phyloP scores from a whole-genome alignment of 2,329 filamentous ascomycete species.

The Pseudogymnoascus sp. region DNA sequence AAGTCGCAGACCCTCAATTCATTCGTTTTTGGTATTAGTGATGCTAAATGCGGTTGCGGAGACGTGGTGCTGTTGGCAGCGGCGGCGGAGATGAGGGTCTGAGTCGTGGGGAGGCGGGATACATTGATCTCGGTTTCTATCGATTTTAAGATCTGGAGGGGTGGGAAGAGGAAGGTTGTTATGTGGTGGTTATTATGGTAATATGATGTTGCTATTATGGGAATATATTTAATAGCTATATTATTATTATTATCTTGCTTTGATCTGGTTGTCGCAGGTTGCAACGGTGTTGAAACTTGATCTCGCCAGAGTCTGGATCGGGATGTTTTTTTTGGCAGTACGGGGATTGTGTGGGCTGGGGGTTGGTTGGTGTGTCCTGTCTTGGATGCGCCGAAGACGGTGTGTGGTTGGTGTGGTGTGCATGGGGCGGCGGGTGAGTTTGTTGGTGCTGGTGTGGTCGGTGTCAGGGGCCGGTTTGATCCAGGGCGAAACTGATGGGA shows the following conservation, averaged over 20 bases:
- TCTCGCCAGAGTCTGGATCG: too few species aligned
- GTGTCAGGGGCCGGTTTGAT: background rate
- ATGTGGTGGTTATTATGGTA: background rate
- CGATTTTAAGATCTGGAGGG: background rate
- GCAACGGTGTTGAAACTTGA: background rate
- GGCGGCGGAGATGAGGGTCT: background rate
- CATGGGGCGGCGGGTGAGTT: background rate
- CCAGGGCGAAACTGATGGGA: background rate
- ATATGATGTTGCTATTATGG: background rate
- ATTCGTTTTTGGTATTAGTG: background rate
- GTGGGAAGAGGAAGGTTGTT: background rate
- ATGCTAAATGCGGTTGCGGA: background rate
- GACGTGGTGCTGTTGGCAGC: background rate
- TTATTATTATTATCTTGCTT: background rate
- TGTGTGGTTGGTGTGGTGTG: too few species aligned
- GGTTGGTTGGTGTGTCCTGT: background rate
- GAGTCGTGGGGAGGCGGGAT: background rate
- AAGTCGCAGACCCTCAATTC: background rate
- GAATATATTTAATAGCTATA: too few species aligned
- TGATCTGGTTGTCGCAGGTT: background rate
- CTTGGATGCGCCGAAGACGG: background rate
- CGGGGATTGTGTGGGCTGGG: too few species aligned
- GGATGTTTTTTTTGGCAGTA: too few species aligned
- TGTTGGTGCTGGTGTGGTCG: background rate
- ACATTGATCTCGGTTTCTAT: background rate